Evolutionary conservation across 306 rosid genomes (phyloP).

Genomic region (Psophocarpus tetragonolobus): DNA sequence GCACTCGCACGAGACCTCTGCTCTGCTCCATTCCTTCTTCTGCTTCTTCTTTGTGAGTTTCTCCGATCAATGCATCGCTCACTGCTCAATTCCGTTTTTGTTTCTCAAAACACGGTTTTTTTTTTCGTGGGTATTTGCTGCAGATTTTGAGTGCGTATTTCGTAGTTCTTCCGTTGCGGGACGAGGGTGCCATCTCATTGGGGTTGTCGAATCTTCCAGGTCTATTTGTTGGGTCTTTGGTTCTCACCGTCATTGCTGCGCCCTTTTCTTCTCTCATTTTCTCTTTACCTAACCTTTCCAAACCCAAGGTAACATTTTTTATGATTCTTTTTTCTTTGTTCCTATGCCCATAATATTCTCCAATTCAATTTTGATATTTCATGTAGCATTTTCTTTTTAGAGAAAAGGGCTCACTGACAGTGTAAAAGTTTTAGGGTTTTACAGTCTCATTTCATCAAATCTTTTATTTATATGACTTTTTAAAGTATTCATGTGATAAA

Average conservation of each 20-base stretch:
- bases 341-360: not conserved
- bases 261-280: conserved; percentile 85
- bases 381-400: not conserved
- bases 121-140: not conserved
- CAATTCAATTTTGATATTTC: conserved; percentile 2
- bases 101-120: not conserved
- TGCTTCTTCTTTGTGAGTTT: conserved; percentile 91
- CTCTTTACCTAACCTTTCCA: conserved; percentile 75
- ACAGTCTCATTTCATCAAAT: too few species aligned
- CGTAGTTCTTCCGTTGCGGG: conserved; percentile 94
- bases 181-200: conserved; percentile 89
- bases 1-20: conserved; percentile 87
- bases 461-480: too few species aligned
- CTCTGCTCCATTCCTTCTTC: conserved; percentile 73
- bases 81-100: not conserved
- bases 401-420: too few species aligned
- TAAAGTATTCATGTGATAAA: too few species aligned
- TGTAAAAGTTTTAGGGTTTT: too few species aligned
- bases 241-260: conserved; percentile 81
- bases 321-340: not conserved
- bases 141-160: conserved; percentile 97
- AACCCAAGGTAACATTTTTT: conserved; percentile 57
- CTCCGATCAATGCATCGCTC: not conserved
- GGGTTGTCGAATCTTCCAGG: conserved; percentile 86
- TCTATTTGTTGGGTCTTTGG: conserved; percentile 75